Conservation (phyloP, 2,329 filamentous ascomycete species). For the Colletotrichum tamarilloi region DNA sequence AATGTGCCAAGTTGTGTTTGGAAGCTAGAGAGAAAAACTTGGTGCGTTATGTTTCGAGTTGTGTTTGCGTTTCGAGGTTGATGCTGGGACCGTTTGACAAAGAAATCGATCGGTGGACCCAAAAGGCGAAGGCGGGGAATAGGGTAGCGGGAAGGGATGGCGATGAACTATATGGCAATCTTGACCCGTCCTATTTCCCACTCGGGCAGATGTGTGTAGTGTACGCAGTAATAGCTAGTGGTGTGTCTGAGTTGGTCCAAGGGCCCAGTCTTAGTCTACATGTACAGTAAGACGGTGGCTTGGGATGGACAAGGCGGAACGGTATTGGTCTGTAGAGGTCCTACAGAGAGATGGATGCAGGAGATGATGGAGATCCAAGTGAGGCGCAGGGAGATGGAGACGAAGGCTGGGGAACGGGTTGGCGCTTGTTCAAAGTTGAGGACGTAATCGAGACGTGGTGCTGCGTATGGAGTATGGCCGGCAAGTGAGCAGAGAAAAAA, state of each 20-base stretch:
- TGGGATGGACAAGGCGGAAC: conserved; percentile 12
- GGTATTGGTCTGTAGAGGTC: conserved; percentile 5
- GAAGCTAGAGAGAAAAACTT: not conserved
- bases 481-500: not conserved
- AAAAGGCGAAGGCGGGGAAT: conserved; percentile 7
- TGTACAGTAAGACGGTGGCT: conserved; percentile 31
- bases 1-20: not conserved
- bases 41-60: conserved; percentile 10
- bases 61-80: conserved; percentile 24
- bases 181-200: conserved; percentile 18
- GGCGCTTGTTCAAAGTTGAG: not conserved
- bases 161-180: conserved; percentile 30
- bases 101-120: conserved; percentile 26
- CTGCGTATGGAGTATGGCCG: not conserved
- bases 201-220: conserved; percentile 6
- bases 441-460: not conserved
- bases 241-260: conserved; percentile 2
- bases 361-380: not conserved
- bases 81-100: conserved; percentile 25
- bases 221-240: too few relatives aligned
- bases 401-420: not conserved
- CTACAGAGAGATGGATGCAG: not conserved
- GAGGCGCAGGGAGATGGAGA: conserved; percentile 21
- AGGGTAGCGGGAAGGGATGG: conserved; percentile 27
- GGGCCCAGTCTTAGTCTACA: conserved; percentile 18